Base-by-base conservation (phyloP, 768 basidiomycete species). In the Nidula microcarpa region DNA sequence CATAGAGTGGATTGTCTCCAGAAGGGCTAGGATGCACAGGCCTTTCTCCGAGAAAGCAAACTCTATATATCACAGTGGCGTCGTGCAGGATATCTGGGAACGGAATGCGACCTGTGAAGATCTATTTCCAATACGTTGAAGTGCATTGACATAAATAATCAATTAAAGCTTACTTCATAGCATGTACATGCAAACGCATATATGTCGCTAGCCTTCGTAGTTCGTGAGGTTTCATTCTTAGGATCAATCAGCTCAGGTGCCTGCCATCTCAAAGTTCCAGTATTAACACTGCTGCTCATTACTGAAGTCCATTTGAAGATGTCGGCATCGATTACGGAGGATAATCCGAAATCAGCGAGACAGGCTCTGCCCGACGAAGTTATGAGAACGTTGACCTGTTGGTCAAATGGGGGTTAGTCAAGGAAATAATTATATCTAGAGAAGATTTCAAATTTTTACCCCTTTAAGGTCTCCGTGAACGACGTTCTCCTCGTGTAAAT, bases 311-410 rank as follows among this genome's bases (percentile, higher is more conserved):
- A 56, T 16, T 37, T 51, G 8, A 55, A 49, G 9, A 55, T 56
- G 11, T 57, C 52, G 35, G 51, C 55, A 18, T 62, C 59, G 2
- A 54, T 52, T 14, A 62, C 36, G 7, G 36, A 45, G 16, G 60
- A 55, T 2, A 59, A 50, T n/a, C 61, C 61, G 43, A 62, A 62
- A 36, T 62, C 61, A 6, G 57, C 51, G 10, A 62, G 37, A 53
- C 59, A 59, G 8, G 56, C 61, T n/a, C 36, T 37, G 4, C 51
- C 50, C 5, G 51, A 13, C 10, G 51, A 30, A 30, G 45, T 43
- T 13, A 62, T 52, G 8, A 62, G 57, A 34, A 62, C 50, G 47
- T 62, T 62, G 13, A 47, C 59, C 59, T 62, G 33, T 11, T 17
- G 10, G 17, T 14, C 37, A 35, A 32, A 33, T 9, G 32, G n/a